Evolutionary conservation across 108 stramenopile genomes (phyloP).

Genomic region (Cyclostephanos invisitatus): DNA sequence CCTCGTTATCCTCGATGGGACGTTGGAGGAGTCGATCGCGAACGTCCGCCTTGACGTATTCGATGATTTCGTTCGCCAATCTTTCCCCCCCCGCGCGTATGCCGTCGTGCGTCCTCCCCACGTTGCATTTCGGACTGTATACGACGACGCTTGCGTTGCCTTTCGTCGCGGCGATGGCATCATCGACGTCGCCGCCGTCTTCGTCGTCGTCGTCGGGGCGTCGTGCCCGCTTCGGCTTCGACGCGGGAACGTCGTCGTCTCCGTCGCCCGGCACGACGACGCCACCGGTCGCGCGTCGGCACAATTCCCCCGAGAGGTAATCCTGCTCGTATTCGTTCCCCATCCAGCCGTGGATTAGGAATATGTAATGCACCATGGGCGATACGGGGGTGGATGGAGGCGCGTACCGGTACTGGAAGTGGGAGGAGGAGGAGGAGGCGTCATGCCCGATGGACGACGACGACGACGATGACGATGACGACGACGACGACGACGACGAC

Average conservation of each 20-base stretch:
- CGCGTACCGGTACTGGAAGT: constrained; percentile 2
- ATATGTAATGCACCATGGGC: constrained; percentile 61
- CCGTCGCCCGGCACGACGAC: neutral
- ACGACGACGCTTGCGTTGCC: constrained; percentile 55
- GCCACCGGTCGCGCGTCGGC: constrained; percentile 5
- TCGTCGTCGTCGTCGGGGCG: constrained; percentile 18
- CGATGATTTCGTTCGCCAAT: constrained; percentile 67
- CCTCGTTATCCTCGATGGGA: neutral
- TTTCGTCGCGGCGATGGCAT: neutral
- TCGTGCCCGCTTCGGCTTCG: constrained; percentile 23
- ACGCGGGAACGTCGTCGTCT: neutral
- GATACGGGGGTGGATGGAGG: constrained; percentile 22
- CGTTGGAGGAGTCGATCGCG: constrained; percentile 3
- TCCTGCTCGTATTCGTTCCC: constrained; percentile 81
- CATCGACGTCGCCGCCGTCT: neutral
- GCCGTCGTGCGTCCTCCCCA: constrained; percentile 78
- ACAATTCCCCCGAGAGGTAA: constrained; percentile 57
- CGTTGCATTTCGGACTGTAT: constrained; percentile 72
- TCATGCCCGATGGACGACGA: neutral
- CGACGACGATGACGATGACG: neutral
- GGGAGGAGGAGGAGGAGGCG: neutral
- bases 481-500: constrained; percentile 1
- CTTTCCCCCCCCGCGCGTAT: constrained; percentile 75
- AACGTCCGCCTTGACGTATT: constrained; percentile 63
- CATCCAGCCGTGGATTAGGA: constrained; percentile 84